phyloP scores from a whole-genome alignment of 208 protist species.

The Acanthamoeba healyi region DNA sequence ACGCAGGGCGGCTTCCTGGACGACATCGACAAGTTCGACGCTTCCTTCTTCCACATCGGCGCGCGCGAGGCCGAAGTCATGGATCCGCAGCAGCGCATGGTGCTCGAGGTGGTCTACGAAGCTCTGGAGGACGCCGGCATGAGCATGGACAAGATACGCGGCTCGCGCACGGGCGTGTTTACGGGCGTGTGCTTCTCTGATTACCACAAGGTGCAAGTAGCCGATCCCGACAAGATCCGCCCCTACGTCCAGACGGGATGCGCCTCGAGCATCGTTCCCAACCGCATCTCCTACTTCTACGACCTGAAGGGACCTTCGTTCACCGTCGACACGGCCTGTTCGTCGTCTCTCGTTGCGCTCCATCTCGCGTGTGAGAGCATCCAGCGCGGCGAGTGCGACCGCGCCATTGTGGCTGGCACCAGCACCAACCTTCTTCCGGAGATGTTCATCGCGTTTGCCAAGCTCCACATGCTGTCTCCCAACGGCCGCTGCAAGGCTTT shows the following conservation, averaged over 20 bases:
- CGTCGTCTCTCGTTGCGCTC: constrained; percentile 88
- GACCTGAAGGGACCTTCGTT: constrained; percentile 90
- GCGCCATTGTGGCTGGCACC: constrained; percentile 85
- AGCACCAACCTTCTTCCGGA: constrained; percentile 83
- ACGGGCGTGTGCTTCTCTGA: constrained; percentile 81
- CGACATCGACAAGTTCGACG: constrained; percentile 84
- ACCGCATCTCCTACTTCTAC: constrained; percentile 89
- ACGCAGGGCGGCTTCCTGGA: constrained; percentile 80
- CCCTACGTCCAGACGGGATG: constrained; percentile 71
- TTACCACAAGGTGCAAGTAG: constrained; percentile 74
- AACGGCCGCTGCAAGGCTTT: constrained; percentile 88
- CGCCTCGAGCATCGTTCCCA: constrained; percentile 76
- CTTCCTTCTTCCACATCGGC: constrained; percentile 83
- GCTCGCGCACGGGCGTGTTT: constrained; percentile 82
- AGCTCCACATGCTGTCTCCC: constrained; percentile 78
- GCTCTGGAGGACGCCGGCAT: constrained; percentile 83
- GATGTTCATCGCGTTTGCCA: constrained; percentile 78
- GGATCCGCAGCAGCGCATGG: constrained; percentile 86
- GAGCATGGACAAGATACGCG: constrained; percentile 51
- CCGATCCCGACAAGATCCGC: constrained; percentile 57
- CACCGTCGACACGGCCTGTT: constrained; percentile 92
- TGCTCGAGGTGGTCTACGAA: constrained; percentile 80
- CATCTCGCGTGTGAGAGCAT: constrained; percentile 84
- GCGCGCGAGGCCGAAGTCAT: constrained; percentile 80
- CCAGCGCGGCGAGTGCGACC: constrained; percentile 78